Evolutionary conservation across 2,329 filamentous ascomycete genomes (phyloP).

Genomic region (Claviceps africana): DNA sequence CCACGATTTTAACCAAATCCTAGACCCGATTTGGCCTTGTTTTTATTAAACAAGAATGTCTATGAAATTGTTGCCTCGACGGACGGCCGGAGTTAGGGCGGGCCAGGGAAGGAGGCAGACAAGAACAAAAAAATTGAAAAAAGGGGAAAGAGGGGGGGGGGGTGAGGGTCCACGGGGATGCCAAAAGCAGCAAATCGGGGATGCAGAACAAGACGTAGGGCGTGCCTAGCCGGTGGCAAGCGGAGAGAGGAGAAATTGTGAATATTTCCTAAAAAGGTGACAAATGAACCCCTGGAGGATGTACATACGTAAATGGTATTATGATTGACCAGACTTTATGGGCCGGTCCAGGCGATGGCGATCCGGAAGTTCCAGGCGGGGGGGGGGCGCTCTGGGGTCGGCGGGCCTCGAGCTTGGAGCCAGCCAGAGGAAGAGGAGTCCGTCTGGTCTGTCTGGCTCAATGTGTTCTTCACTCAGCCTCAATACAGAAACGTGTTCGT

Average conservation of each 20-base stretch:
- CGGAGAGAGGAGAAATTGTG: background rate
- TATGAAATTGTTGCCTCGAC: background rate
- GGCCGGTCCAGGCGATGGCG: background rate
- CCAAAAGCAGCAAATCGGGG: background rate
- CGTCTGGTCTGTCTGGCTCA: background rate
- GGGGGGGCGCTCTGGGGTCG: no score
- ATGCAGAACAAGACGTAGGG: background rate
- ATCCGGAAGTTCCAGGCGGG: background rate
- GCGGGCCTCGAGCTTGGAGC: no score
- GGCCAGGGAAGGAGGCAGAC: no score
- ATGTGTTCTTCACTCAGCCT: background rate
- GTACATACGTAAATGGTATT: background rate
- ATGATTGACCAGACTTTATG: background rate
- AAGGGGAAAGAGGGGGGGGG: background rate
- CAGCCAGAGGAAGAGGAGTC: background rate
- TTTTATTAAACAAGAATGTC: background rate
- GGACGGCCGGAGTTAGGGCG: background rate
- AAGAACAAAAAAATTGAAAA: no score
- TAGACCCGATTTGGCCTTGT: background rate
- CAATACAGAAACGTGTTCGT: no score
- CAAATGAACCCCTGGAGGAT: background rate
- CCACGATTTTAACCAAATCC: constrained; percentile 32
- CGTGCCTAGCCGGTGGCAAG: background rate
- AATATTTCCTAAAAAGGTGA: background rate
- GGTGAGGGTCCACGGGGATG: background rate